These are phyloP conservation scores for Austroboletus festivus DNA, from an alignment of 768 basidiomycete genomes.

Conservation along the genomic window DNA sequence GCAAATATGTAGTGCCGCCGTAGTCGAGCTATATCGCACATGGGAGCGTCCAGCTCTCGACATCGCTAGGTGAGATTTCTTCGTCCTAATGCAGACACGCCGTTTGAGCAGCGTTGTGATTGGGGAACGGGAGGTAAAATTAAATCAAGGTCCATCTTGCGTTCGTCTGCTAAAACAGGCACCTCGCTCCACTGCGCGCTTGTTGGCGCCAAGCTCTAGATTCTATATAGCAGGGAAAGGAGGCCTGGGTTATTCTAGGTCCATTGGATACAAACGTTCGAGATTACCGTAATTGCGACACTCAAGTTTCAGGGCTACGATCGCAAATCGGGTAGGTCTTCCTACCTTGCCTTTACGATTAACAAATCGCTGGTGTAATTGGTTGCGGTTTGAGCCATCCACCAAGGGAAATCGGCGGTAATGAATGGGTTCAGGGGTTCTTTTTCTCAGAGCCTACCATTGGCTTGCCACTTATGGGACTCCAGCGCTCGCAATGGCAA, in stretches of 20 bases:
- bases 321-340: neutral
- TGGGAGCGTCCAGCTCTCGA: too few species aligned
- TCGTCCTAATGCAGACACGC: neutral
- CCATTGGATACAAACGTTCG: neutral
- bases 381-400: neutral
- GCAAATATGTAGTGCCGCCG: too few species aligned
- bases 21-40: too few species aligned
- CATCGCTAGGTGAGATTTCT: neutral
- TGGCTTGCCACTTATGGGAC: neutral
- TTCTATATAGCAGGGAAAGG: neutral
- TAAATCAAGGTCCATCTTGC: neutral
- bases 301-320: constrained; percentile 9
- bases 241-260: neutral
- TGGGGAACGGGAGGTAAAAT: neutral
- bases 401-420: too few species aligned
- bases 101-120: neutral
- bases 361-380: neutral
- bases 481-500: neutral
- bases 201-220: neutral
- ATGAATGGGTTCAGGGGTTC: neutral
- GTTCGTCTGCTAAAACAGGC: neutral
- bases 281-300: constrained; percentile 10
- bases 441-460: constrained; percentile 3
- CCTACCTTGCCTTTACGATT: neutral
- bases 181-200: neutral